These are phyloP conservation scores for Crepidotus variabilis DNA, from an alignment of 768 basidiomycete genomes.

Conservation along the genomic window DNA sequence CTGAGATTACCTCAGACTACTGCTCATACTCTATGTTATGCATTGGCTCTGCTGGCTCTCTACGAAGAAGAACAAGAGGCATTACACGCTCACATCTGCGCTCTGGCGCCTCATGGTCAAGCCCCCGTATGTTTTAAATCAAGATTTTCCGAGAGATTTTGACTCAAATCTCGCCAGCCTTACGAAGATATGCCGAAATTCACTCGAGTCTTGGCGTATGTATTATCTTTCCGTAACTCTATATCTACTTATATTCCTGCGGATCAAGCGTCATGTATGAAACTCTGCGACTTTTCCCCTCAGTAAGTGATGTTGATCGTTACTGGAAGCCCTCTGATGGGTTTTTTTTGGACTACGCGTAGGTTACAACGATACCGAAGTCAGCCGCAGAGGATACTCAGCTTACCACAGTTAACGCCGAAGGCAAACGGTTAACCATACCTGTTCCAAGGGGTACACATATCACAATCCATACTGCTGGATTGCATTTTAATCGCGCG, in stretches of 20 bases:
- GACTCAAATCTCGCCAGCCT: not conserved
- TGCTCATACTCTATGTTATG: slow-evolving; percentile 19
- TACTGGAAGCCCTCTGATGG: not conserved
- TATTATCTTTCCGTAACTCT: not conserved
- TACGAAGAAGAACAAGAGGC: not conserved
- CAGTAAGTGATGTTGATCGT: slow-evolving; percentile 27
- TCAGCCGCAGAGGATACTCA: slow-evolving; percentile 39
- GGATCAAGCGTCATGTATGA: slow-evolving; percentile 42
- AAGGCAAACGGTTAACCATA: slow-evolving; percentile 32
- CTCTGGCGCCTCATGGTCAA: not conserved
- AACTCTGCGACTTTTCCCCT: slow-evolving; percentile 43
- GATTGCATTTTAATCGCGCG: slow-evolving; percentile 47
- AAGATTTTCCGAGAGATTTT: not conserved
- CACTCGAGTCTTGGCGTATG: slow-evolving; percentile 37
- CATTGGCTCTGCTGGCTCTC: not conserved
- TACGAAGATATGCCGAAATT: slow-evolving; percentile 11
- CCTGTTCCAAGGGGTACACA: slow-evolving; percentile 35
- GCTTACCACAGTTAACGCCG: slow-evolving; percentile 23
- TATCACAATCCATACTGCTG: slow-evolving; percentile 30
- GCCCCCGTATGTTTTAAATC: not conserved
- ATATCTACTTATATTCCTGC: not conserved
- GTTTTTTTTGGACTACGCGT: not conserved
- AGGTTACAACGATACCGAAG: slow-evolving; percentile 44
- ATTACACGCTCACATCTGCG: not conserved
- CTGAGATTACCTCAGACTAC: slow-evolving; percentile 30